Evolutionary conservation across 345 rosid genomes (phyloP).

Genomic region (Punica granatum): DNA sequence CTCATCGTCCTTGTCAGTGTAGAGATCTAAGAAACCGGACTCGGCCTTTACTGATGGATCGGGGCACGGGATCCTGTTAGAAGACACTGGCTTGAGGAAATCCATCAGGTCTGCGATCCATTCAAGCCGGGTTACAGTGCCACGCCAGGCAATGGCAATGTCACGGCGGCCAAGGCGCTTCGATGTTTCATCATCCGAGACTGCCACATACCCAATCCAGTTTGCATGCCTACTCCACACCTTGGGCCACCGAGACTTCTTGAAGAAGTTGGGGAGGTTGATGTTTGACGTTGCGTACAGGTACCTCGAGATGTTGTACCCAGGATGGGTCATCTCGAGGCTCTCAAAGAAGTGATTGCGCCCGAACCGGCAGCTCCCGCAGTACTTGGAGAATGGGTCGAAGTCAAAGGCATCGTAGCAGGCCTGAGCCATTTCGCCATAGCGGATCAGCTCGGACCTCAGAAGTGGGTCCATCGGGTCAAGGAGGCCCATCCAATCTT

Average conservation of each 20-base stretch:
- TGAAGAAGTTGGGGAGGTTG: slow-evolving; percentile 76
- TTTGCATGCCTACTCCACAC: slow-evolving; percentile 79
- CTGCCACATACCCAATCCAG: slow-evolving; percentile 87
- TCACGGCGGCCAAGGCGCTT: slow-evolving; percentile 64
- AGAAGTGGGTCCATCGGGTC: slow-evolving; percentile 74
- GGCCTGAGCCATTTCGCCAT: slow-evolving; percentile 88
- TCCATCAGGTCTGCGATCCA: slow-evolving; percentile 79
- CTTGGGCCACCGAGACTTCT: slow-evolving; percentile 73
- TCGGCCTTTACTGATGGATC: slow-evolving; percentile 65
- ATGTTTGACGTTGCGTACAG: slow-evolving; percentile 70
- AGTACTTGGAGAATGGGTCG: slow-evolving; percentile 66
- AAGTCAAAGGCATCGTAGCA: slow-evolving; percentile 80
- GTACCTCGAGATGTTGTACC: slow-evolving; percentile 59
- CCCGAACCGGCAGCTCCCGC: slow-evolving; percentile 63
- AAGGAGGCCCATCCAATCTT: slow-evolving; percentile 65
- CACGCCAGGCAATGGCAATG: slow-evolving; percentile 64
- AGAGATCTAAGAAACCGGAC: slow-evolving; percentile 74
- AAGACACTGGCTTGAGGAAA: slow-evolving; percentile 42
- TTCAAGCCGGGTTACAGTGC: slow-evolving; percentile 71
- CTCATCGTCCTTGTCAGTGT: slow-evolving; percentile 51
- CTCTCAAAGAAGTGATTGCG: slow-evolving; percentile 46
- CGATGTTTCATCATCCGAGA: slow-evolving; percentile 45
- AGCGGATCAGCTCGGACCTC: slow-evolving; percentile 71
- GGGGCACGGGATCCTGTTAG: slow-evolving; percentile 51
- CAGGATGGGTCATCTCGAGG: slow-evolving; percentile 33